Conservation (phyloP, 2,329 filamentous ascomycete species). For the Ascochyta pisi region DNA sequence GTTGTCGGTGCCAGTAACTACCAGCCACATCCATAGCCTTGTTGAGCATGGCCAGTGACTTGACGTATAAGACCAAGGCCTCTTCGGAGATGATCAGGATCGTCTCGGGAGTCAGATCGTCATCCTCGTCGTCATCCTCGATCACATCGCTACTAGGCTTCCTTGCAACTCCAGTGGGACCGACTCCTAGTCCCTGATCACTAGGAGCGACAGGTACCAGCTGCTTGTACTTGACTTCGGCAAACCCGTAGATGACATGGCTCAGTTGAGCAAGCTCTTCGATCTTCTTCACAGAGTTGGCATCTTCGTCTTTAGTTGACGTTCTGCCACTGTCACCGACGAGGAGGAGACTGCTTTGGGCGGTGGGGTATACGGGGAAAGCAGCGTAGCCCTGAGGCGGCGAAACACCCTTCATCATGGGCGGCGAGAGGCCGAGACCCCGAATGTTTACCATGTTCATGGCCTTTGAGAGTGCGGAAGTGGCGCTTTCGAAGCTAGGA, state of each 20-base stretch:
- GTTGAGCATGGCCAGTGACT: slow-evolving; percentile 85
- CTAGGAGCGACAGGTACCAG: slow-evolving; percentile 85
- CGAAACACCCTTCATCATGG: slow-evolving; percentile 67
- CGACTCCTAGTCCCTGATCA: slow-evolving; percentile 70
- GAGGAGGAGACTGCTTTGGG: slow-evolving; percentile 71
- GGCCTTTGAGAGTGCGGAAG: slow-evolving; percentile 92
- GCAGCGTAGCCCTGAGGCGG: slow-evolving; percentile 79
- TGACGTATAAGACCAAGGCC: slow-evolving; percentile 93
- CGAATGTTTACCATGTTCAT: slow-evolving; percentile 89
- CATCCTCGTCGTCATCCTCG: slow-evolving; percentile 57
- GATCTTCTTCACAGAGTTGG: slow-evolving; percentile 77
- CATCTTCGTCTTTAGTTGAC: slow-evolving; percentile 75
- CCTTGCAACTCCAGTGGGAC: slow-evolving; percentile 56
- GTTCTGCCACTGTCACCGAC: slow-evolving; percentile 68
- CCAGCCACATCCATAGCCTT: slow-evolving; percentile 96
- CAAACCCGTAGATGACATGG: slow-evolving; percentile 96
- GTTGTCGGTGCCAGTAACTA: slow-evolving; percentile 85
- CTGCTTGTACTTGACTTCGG: slow-evolving; percentile 98
- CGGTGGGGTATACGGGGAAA: slow-evolving; percentile 83
- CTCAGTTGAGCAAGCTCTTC: slow-evolving; percentile 92
- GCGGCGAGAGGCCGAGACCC: slow-evolving; percentile 72
- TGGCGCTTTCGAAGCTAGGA: slow-evolving; percentile 75
- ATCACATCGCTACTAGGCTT: slow-evolving; percentile 57
- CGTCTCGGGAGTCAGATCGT: slow-evolving; percentile 82
- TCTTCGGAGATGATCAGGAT: slow-evolving; percentile 89